Evolutionary conservation across 768 basidiomycete species (phyloP).

Genomic region (Podaxis pistillaris): DNA sequence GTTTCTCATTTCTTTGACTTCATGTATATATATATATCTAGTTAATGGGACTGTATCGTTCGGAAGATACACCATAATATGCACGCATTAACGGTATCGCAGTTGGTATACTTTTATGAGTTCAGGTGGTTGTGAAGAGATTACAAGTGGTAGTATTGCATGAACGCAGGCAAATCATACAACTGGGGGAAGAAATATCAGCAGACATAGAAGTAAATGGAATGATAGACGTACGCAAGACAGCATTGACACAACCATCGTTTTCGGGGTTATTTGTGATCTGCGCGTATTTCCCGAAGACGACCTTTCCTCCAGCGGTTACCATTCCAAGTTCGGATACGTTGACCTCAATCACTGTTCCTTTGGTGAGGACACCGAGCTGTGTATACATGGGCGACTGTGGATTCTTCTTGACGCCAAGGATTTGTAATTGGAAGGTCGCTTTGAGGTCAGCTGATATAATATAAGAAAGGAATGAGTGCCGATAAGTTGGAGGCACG

Average conservation of each 20-base stretch:
- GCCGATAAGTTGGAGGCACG: conserved; percentile 22
- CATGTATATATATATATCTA: not conserved
- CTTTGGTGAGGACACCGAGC: conserved; percentile 96
- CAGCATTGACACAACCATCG: conserved; percentile 94
- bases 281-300: conserved; percentile 92
- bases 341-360: conserved; percentile 97
- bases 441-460: conserved; percentile 89
- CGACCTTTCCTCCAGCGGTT: conserved; percentile 93
- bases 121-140: not conserved
- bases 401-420: conserved; percentile 99
- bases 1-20: not conserved
- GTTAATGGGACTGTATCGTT: not conserved
- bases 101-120: not conserved
- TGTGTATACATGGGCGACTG: conserved; percentile 98
- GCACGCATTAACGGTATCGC: not conserved
- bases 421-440: conserved; percentile 96
- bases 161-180: conserved; percentile 22
- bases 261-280: conserved; percentile 95
- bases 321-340: conserved; percentile 99
- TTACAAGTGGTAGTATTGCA: conserved; percentile 12
- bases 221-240: conserved; percentile 66
- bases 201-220: not conserved
- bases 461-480: conserved; percentile 1
- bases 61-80: not conserved
- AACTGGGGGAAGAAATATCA: conserved; percentile 21